Conservation (phyloP, 2,329 filamentous ascomycete genomes). For the Colletotrichum sp. region DNA sequence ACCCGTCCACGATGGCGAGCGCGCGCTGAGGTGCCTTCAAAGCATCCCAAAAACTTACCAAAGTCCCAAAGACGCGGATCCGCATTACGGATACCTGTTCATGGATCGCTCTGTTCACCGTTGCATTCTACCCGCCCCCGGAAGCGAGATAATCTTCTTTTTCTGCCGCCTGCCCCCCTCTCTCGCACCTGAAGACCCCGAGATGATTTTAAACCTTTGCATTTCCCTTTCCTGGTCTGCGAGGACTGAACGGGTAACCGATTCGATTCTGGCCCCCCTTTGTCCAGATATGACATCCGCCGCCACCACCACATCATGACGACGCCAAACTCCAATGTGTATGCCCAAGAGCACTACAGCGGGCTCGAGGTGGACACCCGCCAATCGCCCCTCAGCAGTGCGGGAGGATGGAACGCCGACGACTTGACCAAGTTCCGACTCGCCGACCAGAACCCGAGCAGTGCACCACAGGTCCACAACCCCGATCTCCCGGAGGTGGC, state of each 20-base stretch:
- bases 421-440: not conserved
- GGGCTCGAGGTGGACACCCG: conserved; percentile 13
- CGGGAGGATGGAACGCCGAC: not conserved
- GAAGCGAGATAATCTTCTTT: not conserved
- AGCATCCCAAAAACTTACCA: not conserved
- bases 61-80: not conserved
- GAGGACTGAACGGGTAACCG: not conserved
- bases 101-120: not conserved
- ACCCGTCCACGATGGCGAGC: not conserved
- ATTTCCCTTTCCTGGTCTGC: not conserved
- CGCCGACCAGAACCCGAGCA: not conserved
- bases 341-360: not conserved
- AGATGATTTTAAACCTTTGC: not conserved
- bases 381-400: not conserved
- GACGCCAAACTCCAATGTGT: not conserved
- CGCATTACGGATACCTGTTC: not conserved
- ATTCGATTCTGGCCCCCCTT: not conserved
- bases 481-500: not conserved
- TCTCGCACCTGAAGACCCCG: not conserved
- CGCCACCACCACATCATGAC: not conserved
- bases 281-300: not conserved
- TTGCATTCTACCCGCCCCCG: not conserved
- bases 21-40: not conserved
- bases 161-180: not conserved
- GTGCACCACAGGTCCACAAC: not conserved